Base-by-base conservation (phyloP, 2,329 filamentous ascomycete species). In the Fusarium sp. region DNA sequence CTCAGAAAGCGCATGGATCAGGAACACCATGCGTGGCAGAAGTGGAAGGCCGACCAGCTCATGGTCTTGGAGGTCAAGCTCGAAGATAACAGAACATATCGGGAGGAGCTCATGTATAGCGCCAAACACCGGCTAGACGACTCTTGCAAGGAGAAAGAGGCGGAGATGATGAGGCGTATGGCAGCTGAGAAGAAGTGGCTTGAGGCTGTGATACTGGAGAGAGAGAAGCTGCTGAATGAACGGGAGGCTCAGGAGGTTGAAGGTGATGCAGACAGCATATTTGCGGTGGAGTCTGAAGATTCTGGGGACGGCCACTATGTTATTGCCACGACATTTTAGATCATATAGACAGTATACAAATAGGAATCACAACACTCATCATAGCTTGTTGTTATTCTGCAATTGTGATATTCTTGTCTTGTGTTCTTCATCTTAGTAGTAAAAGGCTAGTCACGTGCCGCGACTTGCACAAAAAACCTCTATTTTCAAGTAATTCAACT, bases 171-270 rank as follows among this genome's bases (percentile, higher is more conserved):
- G 42, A 79, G 72, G 56, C 80, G 79, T 35, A 81, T 81, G 52
- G 73, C 71, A 11, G 85, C 84, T 0, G 86, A 89, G 79, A 77
- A 80, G 63, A 80, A 78, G 62, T 90, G 88, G 87, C 77, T 84
- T 29, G 78, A 80, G 39, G 80, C 82, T 45, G 83, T 88, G 7
- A 69, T 83, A 10, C 76, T 81, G 10, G 87, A 88, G 76, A 81
- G 86, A 16, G 76, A 73, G 35, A 79, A 77, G 41, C 74, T 88
- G 70, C 77, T 89, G 51, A 77, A 66, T 11, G 83, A 82, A 35
- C 78, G 81, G 75, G 82, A 86, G 75, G 60, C 72, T 19, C 78
- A 82, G 5, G 86, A 88, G 78, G 77, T 85, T 45, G 82, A 86
- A 58, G 81, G 78, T 6, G 81, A 82, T 56, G 78, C 79, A 10